Evolutionary conservation across 768 basidiomycete genomes (phyloP).

Genomic region (Sarcodon aspratus): DNA sequence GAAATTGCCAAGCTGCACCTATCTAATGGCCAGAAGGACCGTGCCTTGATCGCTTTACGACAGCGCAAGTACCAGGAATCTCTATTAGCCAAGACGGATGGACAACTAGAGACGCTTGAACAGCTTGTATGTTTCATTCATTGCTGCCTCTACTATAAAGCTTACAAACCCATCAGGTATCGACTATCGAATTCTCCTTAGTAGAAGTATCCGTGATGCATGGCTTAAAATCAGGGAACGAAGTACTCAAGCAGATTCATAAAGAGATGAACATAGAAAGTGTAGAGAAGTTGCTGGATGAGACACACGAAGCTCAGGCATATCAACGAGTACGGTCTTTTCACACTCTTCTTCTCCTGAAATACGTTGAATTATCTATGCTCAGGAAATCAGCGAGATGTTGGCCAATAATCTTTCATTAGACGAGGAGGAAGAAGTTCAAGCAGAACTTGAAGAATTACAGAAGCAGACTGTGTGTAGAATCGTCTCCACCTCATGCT

Average conservation of each 20-base stretch:
- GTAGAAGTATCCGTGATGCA: conserved; percentile 89
- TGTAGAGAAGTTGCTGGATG: conserved; percentile 90
- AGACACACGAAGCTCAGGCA: conserved; percentile 85
- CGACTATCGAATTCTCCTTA: conserved; percentile 92
- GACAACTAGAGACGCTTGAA: conserved; percentile 81
- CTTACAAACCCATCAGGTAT: conserved; percentile 45
- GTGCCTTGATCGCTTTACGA: conserved; percentile 80
- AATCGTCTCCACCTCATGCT: background rate
- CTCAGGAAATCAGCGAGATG: conserved; percentile 85
- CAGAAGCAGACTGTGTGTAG: conserved; percentile 49
- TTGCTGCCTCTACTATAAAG: background rate
- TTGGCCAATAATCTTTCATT: conserved; percentile 69
- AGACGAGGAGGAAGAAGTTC: conserved; percentile 93
- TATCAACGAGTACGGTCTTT: conserved; percentile 65
- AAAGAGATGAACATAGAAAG: conserved; percentile 85
- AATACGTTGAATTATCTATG: conserved; percentile 1
- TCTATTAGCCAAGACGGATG: conserved; percentile 79
- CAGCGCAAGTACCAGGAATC: conserved; percentile 91
- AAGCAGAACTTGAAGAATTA: conserved; percentile 64
- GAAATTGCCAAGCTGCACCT: conserved; percentile 82
- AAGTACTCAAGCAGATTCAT: conserved; percentile 89
- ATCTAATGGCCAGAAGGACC: conserved; percentile 70
- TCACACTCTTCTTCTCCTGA: background rate
- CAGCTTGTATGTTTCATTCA: conserved; percentile 50
- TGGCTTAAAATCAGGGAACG: conserved; percentile 88